Conservation (phyloP, 1,284 basidiomycete genomes). For the Ceratobasidium sp. region DNA sequence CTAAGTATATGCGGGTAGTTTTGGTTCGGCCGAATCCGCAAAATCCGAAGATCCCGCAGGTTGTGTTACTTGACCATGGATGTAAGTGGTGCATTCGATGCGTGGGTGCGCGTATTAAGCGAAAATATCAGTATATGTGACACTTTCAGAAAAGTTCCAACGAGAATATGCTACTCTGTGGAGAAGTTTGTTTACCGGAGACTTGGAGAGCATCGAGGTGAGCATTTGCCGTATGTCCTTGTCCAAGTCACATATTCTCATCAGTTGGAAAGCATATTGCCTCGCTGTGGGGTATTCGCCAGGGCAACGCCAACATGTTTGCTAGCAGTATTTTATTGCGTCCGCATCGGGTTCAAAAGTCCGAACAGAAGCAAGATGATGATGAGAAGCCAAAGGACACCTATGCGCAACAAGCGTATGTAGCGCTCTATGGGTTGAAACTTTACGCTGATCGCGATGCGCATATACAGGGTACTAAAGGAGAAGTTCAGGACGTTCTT, state of each 20-base stretch:
- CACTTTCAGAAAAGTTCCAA: constrained; percentile 51
- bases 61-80: constrained; percentile 56
- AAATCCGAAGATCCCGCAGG: constrained; percentile 50
- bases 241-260: not conserved
- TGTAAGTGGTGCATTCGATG: not conserved
- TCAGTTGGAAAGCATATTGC: constrained; percentile 50
- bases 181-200: constrained; percentile 57
- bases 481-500: constrained; percentile 55
- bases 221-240: not conserved
- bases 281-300: constrained; percentile 53
- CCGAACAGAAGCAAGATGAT: not conserved
- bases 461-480: constrained; percentile 53
- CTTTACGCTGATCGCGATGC: constrained; percentile 45
- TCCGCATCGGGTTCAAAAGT: constrained; percentile 33
- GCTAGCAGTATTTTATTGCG: constrained; percentile 40
- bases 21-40: constrained; percentile 51
- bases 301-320: constrained; percentile 53
- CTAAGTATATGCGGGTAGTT: constrained; percentile 9
- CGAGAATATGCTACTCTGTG: constrained; percentile 56
- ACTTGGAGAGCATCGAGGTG: constrained; percentile 51
- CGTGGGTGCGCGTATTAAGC: not conserved
- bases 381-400: not conserved
- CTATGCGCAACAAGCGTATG: constrained; percentile 27
- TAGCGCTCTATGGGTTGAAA: not conserved
- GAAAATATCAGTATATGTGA: constrained; percentile 51